Base-by-base conservation (phyloP, 1,284 basidiomycete species). In the Ganoderma leucocontextum region DNA sequence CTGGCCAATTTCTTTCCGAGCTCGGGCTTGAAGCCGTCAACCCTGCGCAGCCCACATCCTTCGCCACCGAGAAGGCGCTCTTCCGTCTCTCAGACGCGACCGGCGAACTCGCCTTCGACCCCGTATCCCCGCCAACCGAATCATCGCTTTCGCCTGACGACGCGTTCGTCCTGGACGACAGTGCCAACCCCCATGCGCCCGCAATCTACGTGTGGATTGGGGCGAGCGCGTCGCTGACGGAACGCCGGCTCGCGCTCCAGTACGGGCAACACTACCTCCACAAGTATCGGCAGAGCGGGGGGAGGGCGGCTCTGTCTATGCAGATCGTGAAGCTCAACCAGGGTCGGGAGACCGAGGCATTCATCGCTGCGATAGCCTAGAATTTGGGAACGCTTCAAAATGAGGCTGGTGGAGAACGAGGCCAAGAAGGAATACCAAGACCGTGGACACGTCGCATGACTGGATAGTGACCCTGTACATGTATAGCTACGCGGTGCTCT, bases 121-220 rank as follows among this genome's bases (percentile, higher is more conserved):
- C 73, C 13, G 80, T 86, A 61, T 74, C 77, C 6, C 75, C 80
- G 1, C 70, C 78, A 0, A 70, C 79, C 9, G 70, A 72, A 25
- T 74, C 75, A 0, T 80, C 82, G 4, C 80, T 89, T 22, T 80
- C 79, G 17, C 82, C 87, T 12, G 74, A 75, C 8, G 87, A 86
- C 67, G 82, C 82, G 8, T 88, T 85, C 76, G 75, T 89, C 29
- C 73, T 89, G 44, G 86, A 89, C 63, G 76, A 78, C 42, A 71
- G 75, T n/a, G 63, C 72, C 13, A 77, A 78, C 62, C 60, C 75
- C 10, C 68, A 71, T 2, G 77, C 79, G 60, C 84, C 85, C 10
- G 82, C 82, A 2, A 76, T 90, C 38, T 90, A 87, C 72, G 81
- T 87, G 19, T 90, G 89, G 89, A 79, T 90, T 33, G 89, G 89